phyloP scores from a whole-genome alignment of 1,139 yeast genomes.

The Sugiyamaella pinicola region DNA sequence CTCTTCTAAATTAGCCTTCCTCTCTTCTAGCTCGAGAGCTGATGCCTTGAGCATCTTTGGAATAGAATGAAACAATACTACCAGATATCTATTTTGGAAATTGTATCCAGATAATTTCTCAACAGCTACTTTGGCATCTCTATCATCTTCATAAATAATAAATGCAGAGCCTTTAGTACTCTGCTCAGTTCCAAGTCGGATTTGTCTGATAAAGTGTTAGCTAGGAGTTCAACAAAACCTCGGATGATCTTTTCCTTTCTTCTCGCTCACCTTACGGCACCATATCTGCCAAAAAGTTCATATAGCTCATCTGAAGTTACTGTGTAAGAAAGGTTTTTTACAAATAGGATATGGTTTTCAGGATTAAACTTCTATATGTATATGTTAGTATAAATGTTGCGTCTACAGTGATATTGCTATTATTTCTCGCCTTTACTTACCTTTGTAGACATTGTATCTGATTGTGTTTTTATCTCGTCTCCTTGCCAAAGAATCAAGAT shows the following conservation, averaged over 20 bases:
- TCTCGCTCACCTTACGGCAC: constrained; percentile 49
- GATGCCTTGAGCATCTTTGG: constrained; percentile 40
- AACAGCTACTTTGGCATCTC: constrained; percentile 54
- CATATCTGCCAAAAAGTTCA: constrained; percentile 58
- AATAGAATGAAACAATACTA: constrained; percentile 52
- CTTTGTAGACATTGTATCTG: constrained; percentile 7
- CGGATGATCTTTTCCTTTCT: background rate
- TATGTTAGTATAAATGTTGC: background rate
- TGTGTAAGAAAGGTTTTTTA: constrained; percentile 62
- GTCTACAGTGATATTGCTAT: background rate
- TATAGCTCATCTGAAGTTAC: constrained; percentile 53
- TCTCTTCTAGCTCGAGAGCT: constrained; percentile 33
- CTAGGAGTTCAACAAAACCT: background rate
- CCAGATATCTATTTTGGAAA: constrained; percentile 60
- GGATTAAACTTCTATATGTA: constrained; percentile 18
- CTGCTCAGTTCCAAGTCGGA: constrained; percentile 52
- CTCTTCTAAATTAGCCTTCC: constrained; percentile 35
- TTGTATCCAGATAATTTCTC: constrained; percentile 62
- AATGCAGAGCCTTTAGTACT: constrained; percentile 58
- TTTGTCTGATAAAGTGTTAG: constrained; percentile 42
- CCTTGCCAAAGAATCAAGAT: background rate
- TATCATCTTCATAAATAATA: constrained; percentile 55
- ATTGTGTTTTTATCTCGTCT: too few species aligned
- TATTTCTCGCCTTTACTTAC: background rate
- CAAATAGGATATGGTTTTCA: constrained; percentile 46